Base-by-base conservation (phyloP, 2,329 filamentous ascomycete genomes). In the Chaetomiaceae sp. region DNA sequence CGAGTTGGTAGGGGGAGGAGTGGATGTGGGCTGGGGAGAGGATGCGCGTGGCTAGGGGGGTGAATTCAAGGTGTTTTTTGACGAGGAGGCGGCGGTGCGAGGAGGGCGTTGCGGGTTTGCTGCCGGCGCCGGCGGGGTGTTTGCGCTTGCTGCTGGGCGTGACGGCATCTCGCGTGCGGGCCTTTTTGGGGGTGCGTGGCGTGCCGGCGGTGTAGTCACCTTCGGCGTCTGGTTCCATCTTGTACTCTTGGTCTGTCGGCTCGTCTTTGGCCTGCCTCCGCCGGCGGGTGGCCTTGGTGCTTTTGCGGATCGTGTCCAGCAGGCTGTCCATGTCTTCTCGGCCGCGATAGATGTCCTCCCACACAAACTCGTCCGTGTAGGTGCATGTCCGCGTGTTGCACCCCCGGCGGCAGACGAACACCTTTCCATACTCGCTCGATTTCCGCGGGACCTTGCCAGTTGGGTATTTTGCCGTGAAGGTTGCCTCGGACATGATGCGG, bases 11-110 rank as follows among this genome's bases (percentile, higher is more conserved):
- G 0, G 93, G 93, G 0, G 93, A 95, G 2, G 85, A 82, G 38
- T 89, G 80, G 50, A 87, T 78, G 58, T 87, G 81, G 30, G 79
- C 79, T 4, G 88, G 86, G 1, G 89, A 89, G 3, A 99, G 77
- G 17, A 87, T 78, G 34, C 93, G 85, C 13, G 89, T 96, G 6
- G 89, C 90, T n/a, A 99, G 73, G 0, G 93, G 93, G 0, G 93
- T 99, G 63, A 97, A 97, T 64, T 96, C 91, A 31, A 99, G 79
- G 5, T 89, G 86, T 63, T 91, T 96, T 66, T 95, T 95, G 37
- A 92, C 73, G 34, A 87, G 70, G 34, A 89, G 83, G 55, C 68
- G 71, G 44, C 71, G 69, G 52, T 70, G 70, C 0, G 72, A 72
- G 8, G 62, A 65, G 3, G 72, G 72, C 9, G 72, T 74, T 25